Base-by-base conservation (phyloP, 805 yeast genomes). In the Metschnikowia lachancei region DNA sequence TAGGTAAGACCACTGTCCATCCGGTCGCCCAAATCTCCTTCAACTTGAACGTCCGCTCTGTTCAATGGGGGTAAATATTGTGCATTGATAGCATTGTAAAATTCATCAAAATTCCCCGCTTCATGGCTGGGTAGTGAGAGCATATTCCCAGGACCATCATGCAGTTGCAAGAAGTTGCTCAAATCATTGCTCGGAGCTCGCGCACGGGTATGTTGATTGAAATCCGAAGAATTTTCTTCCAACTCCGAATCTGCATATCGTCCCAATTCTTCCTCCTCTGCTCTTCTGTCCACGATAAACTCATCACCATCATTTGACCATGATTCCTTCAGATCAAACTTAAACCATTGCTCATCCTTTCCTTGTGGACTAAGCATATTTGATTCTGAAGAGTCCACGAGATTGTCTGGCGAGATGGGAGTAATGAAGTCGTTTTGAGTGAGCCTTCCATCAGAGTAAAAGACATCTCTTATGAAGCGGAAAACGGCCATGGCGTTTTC, bases 1-100 rank as follows among this genome's bases (percentile, higher is more conserved):
- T 73, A 74, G 0, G 87, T 81, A 18, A 78, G 58, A 14, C 74
- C 61, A 11, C 78, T 74, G 60, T 82, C 86, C 74, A 82, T 80
- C 35, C 73, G 64, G 39, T 75, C 77, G 4, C 84, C 82, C 31
- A 81, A 62, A 57, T 80, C 72, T 8, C 85, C 85, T 38, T 63
- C 71, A 8, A 67, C 42, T 18, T 47, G 52, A 13, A 46, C 34
- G 6, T 43, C 53, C 4, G 42, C 35, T 41, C 43, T 48, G n/a
- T 43, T 50, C 26, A 50, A 12, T 9, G 41, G 55, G 6, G 55
- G 50, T 32, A 52, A 20, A 17, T 48, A 47, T n/a, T 61, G 65
- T 3, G 63, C 49, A 28, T 55, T 55, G 22, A 57, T 54, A 31
- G 62, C 59, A 30, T 54, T 52, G 46, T 61, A 63, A 39, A 57